Conservation (phyloP, 805 yeast genomes). For the Metschnikowia gruessii region DNA sequence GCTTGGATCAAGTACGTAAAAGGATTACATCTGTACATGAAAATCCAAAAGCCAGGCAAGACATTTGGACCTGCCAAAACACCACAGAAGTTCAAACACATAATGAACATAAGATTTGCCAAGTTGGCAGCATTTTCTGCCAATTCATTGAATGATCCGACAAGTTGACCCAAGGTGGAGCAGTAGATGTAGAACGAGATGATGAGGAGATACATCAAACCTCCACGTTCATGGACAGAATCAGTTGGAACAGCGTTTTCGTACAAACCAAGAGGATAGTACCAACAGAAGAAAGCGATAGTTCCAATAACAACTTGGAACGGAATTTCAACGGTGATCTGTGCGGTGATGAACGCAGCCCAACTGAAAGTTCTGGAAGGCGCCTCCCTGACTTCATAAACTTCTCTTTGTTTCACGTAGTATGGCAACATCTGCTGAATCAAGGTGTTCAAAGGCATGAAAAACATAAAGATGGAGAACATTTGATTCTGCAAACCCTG, state of each 20-base stretch:
- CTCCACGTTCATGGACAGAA: conserved; percentile 33
- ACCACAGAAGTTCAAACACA: conserved; percentile 68
- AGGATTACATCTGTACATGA: conserved; percentile 75
- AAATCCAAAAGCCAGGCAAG: conserved; percentile 83
- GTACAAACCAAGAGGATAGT: conserved; percentile 47
- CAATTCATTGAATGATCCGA: conserved; percentile 23
- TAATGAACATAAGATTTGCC: conserved; percentile 24
- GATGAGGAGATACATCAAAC: conserved; percentile 34
- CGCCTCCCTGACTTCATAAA: conserved; percentile 46
- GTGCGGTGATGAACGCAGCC: conserved; percentile 41
- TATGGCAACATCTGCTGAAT: conserved; percentile 43
- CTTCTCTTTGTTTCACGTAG: conserved; percentile 43
- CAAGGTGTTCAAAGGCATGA: conserved; percentile 39
- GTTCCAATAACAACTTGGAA: conserved; percentile 52
- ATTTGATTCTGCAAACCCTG: conserved; percentile 67
- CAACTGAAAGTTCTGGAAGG: conserved; percentile 45
- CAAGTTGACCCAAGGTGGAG: conserved; percentile 26
- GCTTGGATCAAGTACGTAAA: conserved; percentile 54
- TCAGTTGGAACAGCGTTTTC: conserved; percentile 16
- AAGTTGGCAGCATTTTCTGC: conserved; percentile 28
- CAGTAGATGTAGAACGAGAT: conserved; percentile 20
- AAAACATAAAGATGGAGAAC: conserved; percentile 47
- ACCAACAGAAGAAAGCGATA: conserved; percentile 59
- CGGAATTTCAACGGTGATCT: conserved; percentile 44
- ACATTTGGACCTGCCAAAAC: conserved; percentile 53